A percentile compares a stretch with the other conserved stretches of the same genome.
Conservation (phyloP, 1,284 basidiomycete species). For the Leucoagaricus sp. region DNA sequence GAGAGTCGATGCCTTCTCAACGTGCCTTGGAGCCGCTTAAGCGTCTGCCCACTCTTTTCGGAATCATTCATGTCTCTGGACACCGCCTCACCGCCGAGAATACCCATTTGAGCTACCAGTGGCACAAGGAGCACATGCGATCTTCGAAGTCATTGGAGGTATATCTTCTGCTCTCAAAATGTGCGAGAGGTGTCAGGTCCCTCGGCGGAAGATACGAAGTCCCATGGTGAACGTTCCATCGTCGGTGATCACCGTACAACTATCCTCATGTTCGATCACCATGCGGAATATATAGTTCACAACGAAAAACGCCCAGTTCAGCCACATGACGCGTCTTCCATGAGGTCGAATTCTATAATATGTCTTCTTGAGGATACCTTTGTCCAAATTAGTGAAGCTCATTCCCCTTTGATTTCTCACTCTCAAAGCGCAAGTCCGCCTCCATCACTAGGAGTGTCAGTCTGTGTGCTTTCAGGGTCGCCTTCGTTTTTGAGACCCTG, state of each 20-base stretch:
- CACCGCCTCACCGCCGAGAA: not conserved
- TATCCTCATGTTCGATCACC: conserved; percentile 8
- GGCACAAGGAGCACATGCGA: no score
- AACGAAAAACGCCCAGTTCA: not conserved
- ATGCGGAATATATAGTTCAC: conserved; percentile 1
- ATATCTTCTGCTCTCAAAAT: no score
- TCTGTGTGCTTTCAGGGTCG: not conserved
- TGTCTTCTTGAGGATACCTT: conserved; percentile 2
- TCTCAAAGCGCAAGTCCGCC: not conserved
- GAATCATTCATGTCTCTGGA: not conserved
- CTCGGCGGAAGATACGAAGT: not conserved
- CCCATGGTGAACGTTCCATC: not conserved
- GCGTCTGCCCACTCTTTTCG: not conserved
- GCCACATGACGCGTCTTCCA: conserved; percentile 10
- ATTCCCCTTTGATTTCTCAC: not conserved
- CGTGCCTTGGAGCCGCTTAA: not conserved
- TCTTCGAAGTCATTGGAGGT: no score
- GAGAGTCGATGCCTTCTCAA: not conserved
- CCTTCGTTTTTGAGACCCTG: not conserved
- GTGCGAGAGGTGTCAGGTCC: no score
- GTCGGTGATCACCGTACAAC: not conserved
- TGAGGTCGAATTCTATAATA: conserved; percentile 10
- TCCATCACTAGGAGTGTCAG: not conserved
- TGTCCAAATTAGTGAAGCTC: not conserved
- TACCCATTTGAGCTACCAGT: not conserved